phyloP scores from a whole-genome alignment of 805 yeast species.

The Candida ulmi region DNA sequence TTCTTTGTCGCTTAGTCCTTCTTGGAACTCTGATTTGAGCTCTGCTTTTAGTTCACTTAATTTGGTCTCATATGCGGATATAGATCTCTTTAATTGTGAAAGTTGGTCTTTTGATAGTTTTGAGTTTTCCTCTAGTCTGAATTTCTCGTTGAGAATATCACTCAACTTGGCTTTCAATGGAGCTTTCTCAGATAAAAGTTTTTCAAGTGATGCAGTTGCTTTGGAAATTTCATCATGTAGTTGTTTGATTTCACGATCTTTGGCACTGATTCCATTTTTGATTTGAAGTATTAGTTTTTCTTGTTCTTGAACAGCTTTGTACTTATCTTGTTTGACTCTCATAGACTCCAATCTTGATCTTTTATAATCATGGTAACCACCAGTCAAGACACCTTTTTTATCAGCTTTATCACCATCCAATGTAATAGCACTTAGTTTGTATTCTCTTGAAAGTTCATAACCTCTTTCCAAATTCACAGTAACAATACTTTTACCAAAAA shows the following conservation, averaged over 20 bases:
- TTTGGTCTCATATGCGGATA: constrained; percentile 26
- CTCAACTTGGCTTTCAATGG: constrained; percentile 38
- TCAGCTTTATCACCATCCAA: constrained; percentile 90
- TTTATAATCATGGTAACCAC: constrained; percentile 76
- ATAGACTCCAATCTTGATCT: constrained; percentile 68
- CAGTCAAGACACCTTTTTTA: constrained; percentile 76
- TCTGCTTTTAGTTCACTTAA: constrained; percentile 39
- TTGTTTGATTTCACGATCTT: constrained; percentile 48
- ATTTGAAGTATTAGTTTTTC: constrained; percentile 35
- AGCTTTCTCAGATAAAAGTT: constrained; percentile 35
- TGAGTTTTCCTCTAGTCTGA: constrained; percentile 39
- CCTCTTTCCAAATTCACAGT: constrained; percentile 67
- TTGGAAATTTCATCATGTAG: constrained; percentile 40
- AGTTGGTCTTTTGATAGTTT: constrained; percentile 11
- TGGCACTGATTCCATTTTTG: constrained; percentile 29
- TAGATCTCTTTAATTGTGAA: neutral
- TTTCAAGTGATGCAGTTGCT: constrained; percentile 35
- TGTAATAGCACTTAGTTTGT: constrained; percentile 72
- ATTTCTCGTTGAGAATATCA: constrained; percentile 34
- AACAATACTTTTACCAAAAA: constrained; percentile 78
- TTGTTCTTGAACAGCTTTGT: constrained; percentile 37
- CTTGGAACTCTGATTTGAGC: constrained; percentile 45
- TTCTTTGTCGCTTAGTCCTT: constrained; percentile 48
- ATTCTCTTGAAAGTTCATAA: constrained; percentile 54
- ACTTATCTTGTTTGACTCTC: constrained; percentile 48